Conservation (phyloP, 2,329 filamentous ascomycete species). For the Paracoccidioides brasiliensis region DNA sequence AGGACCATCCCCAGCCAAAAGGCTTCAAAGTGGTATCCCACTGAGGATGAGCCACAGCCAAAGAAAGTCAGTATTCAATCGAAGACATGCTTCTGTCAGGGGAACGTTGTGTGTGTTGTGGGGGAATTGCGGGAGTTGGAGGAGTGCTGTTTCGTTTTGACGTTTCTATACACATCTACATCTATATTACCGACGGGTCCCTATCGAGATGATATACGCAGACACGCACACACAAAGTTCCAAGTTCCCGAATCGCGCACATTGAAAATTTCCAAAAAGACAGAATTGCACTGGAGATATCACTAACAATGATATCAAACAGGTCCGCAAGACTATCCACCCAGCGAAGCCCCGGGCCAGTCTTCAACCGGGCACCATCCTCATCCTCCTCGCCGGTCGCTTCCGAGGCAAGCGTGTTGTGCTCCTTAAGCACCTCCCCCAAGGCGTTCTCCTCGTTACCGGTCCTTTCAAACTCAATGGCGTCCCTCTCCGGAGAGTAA, state of each 20-base stretch:
- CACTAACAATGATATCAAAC: conserved; percentile 21
- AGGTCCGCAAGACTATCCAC: conserved; percentile 92
- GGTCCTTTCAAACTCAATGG: conserved; percentile 99
- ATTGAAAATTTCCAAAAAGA: background rate
- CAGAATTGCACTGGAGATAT: background rate
- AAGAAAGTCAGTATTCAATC: conserved; percentile 70
- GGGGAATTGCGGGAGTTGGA: background rate
- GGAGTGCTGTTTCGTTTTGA: background rate
- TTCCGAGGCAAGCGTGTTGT: conserved; percentile 99
- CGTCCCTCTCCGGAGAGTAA: conserved; percentile 76
- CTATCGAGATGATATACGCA: background rate
- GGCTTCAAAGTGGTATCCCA: conserved; percentile 98
- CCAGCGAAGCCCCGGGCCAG: conserved; percentile 75
- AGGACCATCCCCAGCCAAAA: conserved; percentile 82
- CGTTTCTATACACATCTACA: background rate
- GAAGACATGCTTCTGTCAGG: background rate
- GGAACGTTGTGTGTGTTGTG: background rate
- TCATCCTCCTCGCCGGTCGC: conserved; percentile 97
- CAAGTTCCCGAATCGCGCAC: background rate
- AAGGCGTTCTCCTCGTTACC: conserved; percentile 97
- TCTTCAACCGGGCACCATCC: conserved; percentile 86
- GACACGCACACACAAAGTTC: background rate
- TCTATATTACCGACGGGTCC: background rate
- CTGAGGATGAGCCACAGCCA: conserved; percentile 73
- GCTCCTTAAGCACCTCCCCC: conserved; percentile 92